Conservation (phyloP, 1,284 basidiomycete genomes). For the Ustilago cynodontis region DNA sequence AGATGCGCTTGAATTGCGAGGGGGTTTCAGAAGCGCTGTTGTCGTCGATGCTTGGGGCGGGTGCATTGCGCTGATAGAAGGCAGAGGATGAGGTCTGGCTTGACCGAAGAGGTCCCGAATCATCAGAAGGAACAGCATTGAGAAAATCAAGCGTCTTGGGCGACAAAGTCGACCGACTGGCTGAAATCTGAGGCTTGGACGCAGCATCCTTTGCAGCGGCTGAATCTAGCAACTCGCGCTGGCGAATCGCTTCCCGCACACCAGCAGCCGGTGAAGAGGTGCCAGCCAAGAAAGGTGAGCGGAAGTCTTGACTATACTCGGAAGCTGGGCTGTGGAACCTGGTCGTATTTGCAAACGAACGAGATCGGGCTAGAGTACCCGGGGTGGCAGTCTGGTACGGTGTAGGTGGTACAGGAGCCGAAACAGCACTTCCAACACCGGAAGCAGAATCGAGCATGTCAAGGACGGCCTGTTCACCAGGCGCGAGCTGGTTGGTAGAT, state of each 20-base stretch:
- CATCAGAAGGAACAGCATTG: slow-evolving; percentile 13
- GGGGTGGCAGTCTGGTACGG: slow-evolving; percentile 43
- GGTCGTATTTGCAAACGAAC: slow-evolving; percentile 40
- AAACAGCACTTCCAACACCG: slow-evolving; percentile 17
- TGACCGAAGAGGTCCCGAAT: slow-evolving; percentile 19
- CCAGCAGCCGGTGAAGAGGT: slow-evolving; percentile 39
- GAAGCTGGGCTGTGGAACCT: slow-evolving; percentile 42
- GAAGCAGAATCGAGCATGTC: slow-evolving; percentile 56
- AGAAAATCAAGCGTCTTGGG: slow-evolving; percentile 34
- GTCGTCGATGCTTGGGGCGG: neutral
- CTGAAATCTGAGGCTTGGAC: slow-evolving; percentile 10
- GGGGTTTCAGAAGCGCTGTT: neutral
- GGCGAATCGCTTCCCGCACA: slow-evolving; percentile 44
- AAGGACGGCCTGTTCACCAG: slow-evolving; percentile 52
- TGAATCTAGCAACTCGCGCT: slow-evolving; percentile 44
- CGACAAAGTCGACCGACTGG: slow-evolving; percentile 30
- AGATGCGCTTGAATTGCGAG: slow-evolving; percentile 20
- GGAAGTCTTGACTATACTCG: slow-evolving; percentile 44
- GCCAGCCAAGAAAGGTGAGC: slow-evolving; percentile 37
- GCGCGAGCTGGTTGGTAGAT: slow-evolving; percentile 25
- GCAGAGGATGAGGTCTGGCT: slow-evolving; percentile 29
- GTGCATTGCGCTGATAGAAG: slow-evolving; percentile 30
- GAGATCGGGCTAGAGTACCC: slow-evolving; percentile 31
- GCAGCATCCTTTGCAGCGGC: slow-evolving; percentile 7
- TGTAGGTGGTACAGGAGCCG: slow-evolving; percentile 27